phyloP scores from a whole-genome alignment of 768 basidiomycete genomes.

The Paxillus involutus region DNA sequence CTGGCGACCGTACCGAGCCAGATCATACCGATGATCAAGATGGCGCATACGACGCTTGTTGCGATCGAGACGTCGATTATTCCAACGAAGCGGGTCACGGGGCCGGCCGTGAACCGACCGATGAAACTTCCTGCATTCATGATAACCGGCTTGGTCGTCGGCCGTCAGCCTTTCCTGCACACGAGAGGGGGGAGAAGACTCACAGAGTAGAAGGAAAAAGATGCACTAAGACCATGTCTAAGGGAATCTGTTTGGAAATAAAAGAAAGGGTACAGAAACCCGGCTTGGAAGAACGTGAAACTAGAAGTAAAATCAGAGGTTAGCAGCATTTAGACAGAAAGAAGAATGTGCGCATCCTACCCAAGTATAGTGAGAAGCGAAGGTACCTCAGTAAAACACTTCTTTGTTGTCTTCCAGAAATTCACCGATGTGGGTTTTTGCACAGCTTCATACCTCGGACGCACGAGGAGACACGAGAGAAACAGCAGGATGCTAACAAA shows the following conservation, averaged over 20 bases:
- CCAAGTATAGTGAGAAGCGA: slow-evolving; percentile 27
- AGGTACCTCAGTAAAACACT: slow-evolving; percentile 23
- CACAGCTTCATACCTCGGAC: slow-evolving; percentile 26
- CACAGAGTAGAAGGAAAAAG: slow-evolving; percentile 58
- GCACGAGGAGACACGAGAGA: slow-evolving; percentile 38
- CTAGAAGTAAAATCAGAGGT: slow-evolving; percentile 2
- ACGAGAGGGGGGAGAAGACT: not conserved
- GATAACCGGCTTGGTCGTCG: slow-evolving; percentile 43
- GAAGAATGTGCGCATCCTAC: slow-evolving; percentile 7
- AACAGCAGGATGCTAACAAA: slow-evolving; percentile 38
- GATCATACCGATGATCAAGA: slow-evolving; percentile 46
- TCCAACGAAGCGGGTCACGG: slow-evolving; percentile 40
- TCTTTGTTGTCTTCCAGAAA: slow-evolving; percentile 17
- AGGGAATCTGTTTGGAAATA: slow-evolving; percentile 59
- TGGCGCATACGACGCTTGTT: slow-evolving; percentile 30
- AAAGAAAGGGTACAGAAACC: slow-evolving; percentile 51
- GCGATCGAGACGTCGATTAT: slow-evolving; percentile 43
- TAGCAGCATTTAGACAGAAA: not conserved
- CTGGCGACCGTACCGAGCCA: slow-evolving; percentile 38
- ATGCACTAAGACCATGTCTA: slow-evolving; percentile 42
- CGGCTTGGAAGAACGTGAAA: slow-evolving; percentile 33
- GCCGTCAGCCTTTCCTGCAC: not conserved
- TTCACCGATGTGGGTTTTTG: not conserved
- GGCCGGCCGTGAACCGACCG: slow-evolving; percentile 45
- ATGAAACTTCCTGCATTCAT: slow-evolving; percentile 50